These are phyloP conservation scores for Acacia crassicarpa DNA, from an alignment of 306 rosid genomes.

Conservation along the genomic window DNA sequence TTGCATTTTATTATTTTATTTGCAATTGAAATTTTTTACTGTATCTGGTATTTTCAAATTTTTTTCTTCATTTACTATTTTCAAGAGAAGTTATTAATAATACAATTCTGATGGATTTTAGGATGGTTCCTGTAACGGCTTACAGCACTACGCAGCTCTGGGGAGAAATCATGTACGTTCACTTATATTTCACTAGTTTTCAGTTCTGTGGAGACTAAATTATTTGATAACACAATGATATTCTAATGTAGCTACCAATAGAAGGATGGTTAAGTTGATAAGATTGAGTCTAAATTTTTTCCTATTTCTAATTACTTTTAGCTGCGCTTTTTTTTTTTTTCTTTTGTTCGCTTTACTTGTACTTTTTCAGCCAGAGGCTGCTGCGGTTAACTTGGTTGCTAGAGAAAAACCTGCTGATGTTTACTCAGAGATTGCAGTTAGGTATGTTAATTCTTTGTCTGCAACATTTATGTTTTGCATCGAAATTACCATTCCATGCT, in stretches of 20 bases:
- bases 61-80: background rate
- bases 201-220: background rate
- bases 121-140: slow-evolving; percentile 96
- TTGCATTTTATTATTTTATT: background rate
- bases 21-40: background rate
- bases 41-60: background rate
- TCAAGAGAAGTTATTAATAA: slow-evolving; percentile 19
- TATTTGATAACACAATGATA: background rate
- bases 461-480: background rate
- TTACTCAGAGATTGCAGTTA: slow-evolving; percentile 79
- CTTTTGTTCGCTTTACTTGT: slow-evolving; percentile 25
- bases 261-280: background rate
- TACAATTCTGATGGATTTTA: slow-evolving; percentile 31
- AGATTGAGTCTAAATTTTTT: slow-evolving; percentile 7
- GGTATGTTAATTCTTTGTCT: slow-evolving; percentile 42
- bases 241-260: background rate
- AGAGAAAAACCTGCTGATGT: slow-evolving; percentile 85
- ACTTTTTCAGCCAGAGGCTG: slow-evolving; percentile 73
- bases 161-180: slow-evolving; percentile 76
- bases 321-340: background rate
- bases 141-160: slow-evolving; percentile 90
- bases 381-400: slow-evolving; percentile 82
- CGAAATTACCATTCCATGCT: background rate
- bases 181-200: slow-evolving; percentile 23
- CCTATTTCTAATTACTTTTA: slow-evolving; percentile 23